A percentile compares a stretch with the other conserved stretches of the same genome.
Conservation (phyloP, 768 basidiomycete species). For the Austroboletus eburneus region DNA sequence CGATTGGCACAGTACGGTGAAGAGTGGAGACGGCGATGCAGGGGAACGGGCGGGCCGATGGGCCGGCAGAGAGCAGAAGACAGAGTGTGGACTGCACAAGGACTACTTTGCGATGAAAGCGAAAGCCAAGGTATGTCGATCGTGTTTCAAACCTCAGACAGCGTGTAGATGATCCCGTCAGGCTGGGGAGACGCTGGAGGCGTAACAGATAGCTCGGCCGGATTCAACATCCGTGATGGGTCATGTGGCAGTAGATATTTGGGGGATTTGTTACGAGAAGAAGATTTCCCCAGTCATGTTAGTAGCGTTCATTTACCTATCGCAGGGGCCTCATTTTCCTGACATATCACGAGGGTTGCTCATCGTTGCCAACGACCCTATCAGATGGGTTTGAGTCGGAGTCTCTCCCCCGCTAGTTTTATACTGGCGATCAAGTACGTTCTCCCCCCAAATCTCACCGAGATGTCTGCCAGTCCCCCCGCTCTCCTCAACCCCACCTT, state of each 20-base stretch:
- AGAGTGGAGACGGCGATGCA: constrained; percentile 58
- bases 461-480: constrained; percentile 6
- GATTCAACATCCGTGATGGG: not conserved
- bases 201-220: too few species aligned
- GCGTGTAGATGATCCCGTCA: not conserved
- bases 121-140: constrained; percentile 37
- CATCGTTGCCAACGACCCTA: too few species aligned
- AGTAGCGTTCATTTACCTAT: not conserved
- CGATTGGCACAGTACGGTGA: constrained; percentile 94
- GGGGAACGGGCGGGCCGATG: constrained; percentile 89
- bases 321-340: not conserved
- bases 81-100: constrained; percentile 84
- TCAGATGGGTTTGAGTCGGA: not conserved
- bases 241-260: too few species aligned
- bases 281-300: too few species aligned
- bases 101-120: constrained; percentile 80
- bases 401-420: not conserved
- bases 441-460: too few species aligned
- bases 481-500: constrained; percentile 29
- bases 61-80: not conserved
- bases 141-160: not conserved
- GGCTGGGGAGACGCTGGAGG: not conserved
- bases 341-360: too few species aligned
- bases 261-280: too few species aligned
- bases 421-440: constrained; percentile 2